Conservation (phyloP, 208 protist species). For the Wallacemonas sp. region DNA sequence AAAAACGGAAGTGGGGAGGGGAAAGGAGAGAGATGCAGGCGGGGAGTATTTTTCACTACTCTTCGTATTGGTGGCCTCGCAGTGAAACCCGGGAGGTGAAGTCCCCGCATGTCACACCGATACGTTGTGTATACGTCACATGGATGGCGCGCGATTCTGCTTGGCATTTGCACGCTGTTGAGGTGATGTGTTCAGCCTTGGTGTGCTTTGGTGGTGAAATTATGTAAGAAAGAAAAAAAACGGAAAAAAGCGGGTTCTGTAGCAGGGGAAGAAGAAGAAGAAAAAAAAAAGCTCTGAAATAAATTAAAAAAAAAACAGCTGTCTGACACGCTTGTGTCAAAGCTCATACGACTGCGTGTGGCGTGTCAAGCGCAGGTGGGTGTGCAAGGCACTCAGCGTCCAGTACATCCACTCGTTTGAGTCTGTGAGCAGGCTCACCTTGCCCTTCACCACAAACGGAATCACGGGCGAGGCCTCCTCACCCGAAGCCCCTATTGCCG, state of each 20-base stretch:
- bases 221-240: neutral
- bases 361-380: slow-evolving; percentile 40
- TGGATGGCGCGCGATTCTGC: too few species aligned
- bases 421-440: slow-evolving; percentile 33
- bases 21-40: too few species aligned
- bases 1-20: too few species aligned
- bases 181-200: too few species aligned
- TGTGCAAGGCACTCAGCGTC: slow-evolving; percentile 51
- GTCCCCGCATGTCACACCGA: too few species aligned
- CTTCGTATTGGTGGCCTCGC: too few species aligned
- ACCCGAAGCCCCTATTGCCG: too few species aligned
- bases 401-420: slow-evolving; percentile 67
- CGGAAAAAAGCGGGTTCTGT: neutral
- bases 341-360: neutral
- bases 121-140: too few species aligned
- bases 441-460: slow-evolving; percentile 32
- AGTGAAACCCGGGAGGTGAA: too few species aligned
- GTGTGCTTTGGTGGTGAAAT: too few species aligned
- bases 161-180: too few species aligned
- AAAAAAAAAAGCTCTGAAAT: slow-evolving; percentile 18
- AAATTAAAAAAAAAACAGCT: slow-evolving; percentile 13
- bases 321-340: neutral
- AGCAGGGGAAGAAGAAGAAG: neutral
- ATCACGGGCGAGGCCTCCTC: slow-evolving; percentile 2
- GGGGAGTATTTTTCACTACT: too few species aligned